Evolutionary conservation across 805 yeast species (phyloP), one percentile per base, ranked within the genome.

Genomic region (Metschnikowia vanudenii): DNA sequence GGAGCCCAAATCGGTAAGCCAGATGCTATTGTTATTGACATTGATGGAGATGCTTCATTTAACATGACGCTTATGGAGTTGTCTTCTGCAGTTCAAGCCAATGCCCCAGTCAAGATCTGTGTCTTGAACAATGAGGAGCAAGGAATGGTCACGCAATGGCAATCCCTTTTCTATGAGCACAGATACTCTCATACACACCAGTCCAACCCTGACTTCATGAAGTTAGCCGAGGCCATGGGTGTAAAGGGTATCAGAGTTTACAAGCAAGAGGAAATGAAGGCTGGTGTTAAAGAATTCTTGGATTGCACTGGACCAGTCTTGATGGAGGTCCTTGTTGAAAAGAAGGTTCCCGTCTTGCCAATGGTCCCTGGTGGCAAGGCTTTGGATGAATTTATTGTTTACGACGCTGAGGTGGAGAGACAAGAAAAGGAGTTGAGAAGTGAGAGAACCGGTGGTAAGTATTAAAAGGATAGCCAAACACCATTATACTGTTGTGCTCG

Each of bases 61-160:
- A 88, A 87, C 76, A 94, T 94, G 99, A 90, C 99, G 19, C 76
- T 94, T 53, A 87, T 83, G 68, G 99, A 94, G 76, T 76, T 94
- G 64, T 80, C 92, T 18, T 84, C 96, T 34, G 99, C 98, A 22
- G 96, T 89, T 37, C 98, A 94, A 76, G 96, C 92, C 50, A 78
- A 77, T 52, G 85, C 96, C 41, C 97, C 97, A 47, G 85, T 94
- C 54, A 94, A 94, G 76, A 80, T 88, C 50, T 77, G 89, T 66
- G 84, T 94, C 46, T 76, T 94, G 64, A 94, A 94, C 73, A 94
- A 94, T 69, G 98, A 92, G 74, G 99, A 94, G 75, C 99, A 94
- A 75, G 99, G 99, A 65, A 94, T 94, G 99, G 99, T 94, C 46
- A 92, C 98, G 12, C 99, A 94, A 71, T 94, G 99, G 99, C 99